Evolutionary conservation across 1,284 basidiomycete genomes (phyloP), one percentile per base, ranked within the genome.

Genomic region (Polyporus tsugae): DNA sequence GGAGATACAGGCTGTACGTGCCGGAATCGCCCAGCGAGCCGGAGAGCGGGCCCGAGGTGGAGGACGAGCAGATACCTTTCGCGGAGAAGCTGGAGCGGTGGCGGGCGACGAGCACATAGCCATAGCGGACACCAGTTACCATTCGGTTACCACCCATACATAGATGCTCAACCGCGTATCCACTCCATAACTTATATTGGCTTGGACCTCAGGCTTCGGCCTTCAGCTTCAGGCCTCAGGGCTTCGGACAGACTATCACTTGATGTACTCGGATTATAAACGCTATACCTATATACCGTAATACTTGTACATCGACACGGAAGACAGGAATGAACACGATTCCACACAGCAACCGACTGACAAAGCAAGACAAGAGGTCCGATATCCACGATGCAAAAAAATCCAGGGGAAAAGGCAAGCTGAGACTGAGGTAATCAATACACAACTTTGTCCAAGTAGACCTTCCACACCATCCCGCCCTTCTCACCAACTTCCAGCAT

Each of bases 401-500:
- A 62, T 52, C 49, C 61, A 38, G 52, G 29, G 42, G 39, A 29
- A 15, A 42, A 25, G 53, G 44, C 19, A 41, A 25, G 17, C 41
- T 19, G 13, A 33, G 38, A 60, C 19, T 22, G 36, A 35, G 29
- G n/a, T 15, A 60, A 55, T 71, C 62, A 76, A 44, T 49, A 63
- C 38, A 63, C 59, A 57, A 80, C 63, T 55, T 87, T 81, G 70
- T 91, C 88, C 62, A 88, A 78, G 78, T 90, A 90, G 46, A 91
- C 82, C 77, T 88, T 91, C 91, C 90, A 92, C 62, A 85, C 78
- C 74, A 86, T 76, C 25, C 88, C 89, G 41, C 85, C 88, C 73
- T 85, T 86, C 80, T 91, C 91, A 22, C 91, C 90, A n/a, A 93
- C 79, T 76, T 93, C 91, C 46, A 93, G 75, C 17, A 86, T 78